Conservation (phyloP, 2,329 filamentous ascomycete genomes). For the Clarireedia paspali region DNA sequence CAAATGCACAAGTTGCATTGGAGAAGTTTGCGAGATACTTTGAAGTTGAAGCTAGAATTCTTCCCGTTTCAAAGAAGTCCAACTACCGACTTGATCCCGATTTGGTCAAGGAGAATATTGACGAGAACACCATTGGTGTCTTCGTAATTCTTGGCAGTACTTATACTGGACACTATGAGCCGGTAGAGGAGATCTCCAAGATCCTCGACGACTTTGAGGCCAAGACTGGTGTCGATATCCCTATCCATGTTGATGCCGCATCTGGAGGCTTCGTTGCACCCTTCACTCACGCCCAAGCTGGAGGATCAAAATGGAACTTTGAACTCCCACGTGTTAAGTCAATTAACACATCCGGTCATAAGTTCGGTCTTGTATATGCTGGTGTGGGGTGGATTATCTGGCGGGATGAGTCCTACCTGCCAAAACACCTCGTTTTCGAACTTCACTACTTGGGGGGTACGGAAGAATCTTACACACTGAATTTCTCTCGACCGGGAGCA, state of each 20-base stretch:
- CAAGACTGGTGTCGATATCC: constrained; percentile 55
- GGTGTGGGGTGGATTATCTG: constrained; percentile 66
- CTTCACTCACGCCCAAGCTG: constrained; percentile 48
- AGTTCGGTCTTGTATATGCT: constrained; percentile 56
- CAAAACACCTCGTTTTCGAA: constrained; percentile 62
- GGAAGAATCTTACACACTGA: constrained; percentile 62
- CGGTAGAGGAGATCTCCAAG: constrained; percentile 58
- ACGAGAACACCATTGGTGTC: constrained; percentile 71
- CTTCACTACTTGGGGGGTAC: constrained; percentile 63
- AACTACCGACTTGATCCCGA: constrained; percentile 55
- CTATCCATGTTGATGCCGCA: constrained; percentile 59
- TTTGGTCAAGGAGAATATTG: constrained; percentile 57
- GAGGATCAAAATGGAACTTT: constrained; percentile 56
- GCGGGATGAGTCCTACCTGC: constrained; percentile 57
- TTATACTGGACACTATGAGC: constrained; percentile 68
- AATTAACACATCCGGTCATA: constrained; percentile 60
- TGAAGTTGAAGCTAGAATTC: constrained; percentile 60
- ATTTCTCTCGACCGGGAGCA: constrained; percentile 63
- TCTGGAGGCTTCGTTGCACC: constrained; percentile 55
- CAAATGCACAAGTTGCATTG: constrained; percentile 64
- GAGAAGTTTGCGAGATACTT: constrained; percentile 71
- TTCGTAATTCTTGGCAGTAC: constrained; percentile 67
- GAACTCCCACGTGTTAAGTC: constrained; percentile 53
- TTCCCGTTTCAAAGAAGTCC: constrained; percentile 54
- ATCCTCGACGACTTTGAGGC: constrained; percentile 56